Percentiles rank a stretch among this genome's conserved stretches.
Conservation (phyloP, 2,329 filamentous ascomycete genomes). For the Colletotrichum incanum region DNA sequence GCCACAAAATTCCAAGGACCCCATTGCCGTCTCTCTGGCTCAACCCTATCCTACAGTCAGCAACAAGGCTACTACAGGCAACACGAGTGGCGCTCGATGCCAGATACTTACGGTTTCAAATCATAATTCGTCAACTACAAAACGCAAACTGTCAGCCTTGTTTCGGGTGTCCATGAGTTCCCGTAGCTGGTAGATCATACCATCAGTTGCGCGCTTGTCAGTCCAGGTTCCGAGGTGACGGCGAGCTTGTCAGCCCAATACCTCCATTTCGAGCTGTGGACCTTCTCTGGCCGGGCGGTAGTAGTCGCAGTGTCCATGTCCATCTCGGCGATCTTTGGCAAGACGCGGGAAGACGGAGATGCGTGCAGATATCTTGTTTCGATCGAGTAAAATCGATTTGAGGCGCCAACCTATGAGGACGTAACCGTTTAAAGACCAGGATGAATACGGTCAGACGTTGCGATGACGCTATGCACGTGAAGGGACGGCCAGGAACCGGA, state of each 20-base stretch:
- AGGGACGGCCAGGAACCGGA: neutral
- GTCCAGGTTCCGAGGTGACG: constrained; percentile 81
- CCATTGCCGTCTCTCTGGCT: constrained; percentile 86
- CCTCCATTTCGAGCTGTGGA: constrained; percentile 56
- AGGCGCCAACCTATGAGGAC: neutral
- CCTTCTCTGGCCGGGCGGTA: constrained; percentile 43
- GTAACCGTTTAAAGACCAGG: constrained; percentile 19
- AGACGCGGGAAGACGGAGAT: neutral
- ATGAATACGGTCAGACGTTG: constrained; percentile 16
- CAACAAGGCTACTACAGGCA: neutral
- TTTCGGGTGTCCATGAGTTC: neutral
- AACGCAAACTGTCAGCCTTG: constrained; percentile 11
- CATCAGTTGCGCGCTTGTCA: constrained; percentile 87
- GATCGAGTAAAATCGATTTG: constrained; percentile 14
- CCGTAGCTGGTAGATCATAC: constrained; percentile 54
- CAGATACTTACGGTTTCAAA: constrained; percentile 69
- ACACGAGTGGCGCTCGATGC: neutral
- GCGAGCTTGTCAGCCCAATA: constrained; percentile 73
- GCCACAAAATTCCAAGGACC: constrained; percentile 89
- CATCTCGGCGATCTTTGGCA: constrained; percentile 1
- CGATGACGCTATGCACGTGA: constrained; percentile 40
- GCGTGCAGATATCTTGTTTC: neutral
- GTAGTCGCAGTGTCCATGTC: constrained; percentile 38
- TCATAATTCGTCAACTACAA: constrained; percentile 83
- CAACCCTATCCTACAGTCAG: constrained; percentile 64